Percentiles rank a stretch among this genome's conserved stretches.
phyloP scores from a whole-genome alignment of 345 rosid genomes.

The Populus pruinosa region DNA sequence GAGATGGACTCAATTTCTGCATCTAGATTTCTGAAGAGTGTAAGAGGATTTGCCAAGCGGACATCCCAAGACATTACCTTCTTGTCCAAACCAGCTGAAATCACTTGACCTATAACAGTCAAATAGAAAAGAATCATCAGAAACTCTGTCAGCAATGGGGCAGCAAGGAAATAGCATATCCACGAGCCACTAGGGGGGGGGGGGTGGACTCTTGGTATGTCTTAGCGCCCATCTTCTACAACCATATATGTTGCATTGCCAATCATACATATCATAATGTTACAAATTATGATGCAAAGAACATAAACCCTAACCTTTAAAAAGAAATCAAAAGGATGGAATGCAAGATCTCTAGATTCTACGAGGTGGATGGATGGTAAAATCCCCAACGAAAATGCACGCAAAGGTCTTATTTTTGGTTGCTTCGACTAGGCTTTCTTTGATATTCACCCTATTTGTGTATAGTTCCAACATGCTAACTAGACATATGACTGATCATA shows the following conservation, averaged over 20 bases:
- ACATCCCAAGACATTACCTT: constrained; percentile 68
- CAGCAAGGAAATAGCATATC: not conserved
- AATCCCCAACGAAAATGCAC: not conserved
- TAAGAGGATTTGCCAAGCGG: constrained; percentile 34
- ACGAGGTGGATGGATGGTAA: not conserved
- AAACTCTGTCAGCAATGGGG: not conserved
- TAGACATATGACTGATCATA: not conserved
- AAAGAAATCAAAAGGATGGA: not conserved
- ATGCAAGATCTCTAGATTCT: not conserved
- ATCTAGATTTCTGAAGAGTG: constrained; percentile 26
- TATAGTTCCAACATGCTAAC: not conserved
- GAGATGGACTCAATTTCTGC: constrained; percentile 65
- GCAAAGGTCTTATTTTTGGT: not conserved
- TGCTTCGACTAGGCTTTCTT: not conserved
- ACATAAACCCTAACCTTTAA: not conserved
- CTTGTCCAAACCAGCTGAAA: constrained; percentile 79
- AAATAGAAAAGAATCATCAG: constrained; percentile 2
- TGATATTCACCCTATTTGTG: not conserved
- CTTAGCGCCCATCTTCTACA: not conserved
- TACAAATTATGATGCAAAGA: not conserved
- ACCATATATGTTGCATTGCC: not conserved
- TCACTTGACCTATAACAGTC: constrained; percentile 49
- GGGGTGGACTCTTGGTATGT: not conserved
- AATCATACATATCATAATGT: not conserved
- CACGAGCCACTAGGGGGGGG: not conserved